These are phyloP conservation scores for Osmanthus fragrans DNA, from an alignment of 257 asterid genomes.

Conservation along the genomic window DNA sequence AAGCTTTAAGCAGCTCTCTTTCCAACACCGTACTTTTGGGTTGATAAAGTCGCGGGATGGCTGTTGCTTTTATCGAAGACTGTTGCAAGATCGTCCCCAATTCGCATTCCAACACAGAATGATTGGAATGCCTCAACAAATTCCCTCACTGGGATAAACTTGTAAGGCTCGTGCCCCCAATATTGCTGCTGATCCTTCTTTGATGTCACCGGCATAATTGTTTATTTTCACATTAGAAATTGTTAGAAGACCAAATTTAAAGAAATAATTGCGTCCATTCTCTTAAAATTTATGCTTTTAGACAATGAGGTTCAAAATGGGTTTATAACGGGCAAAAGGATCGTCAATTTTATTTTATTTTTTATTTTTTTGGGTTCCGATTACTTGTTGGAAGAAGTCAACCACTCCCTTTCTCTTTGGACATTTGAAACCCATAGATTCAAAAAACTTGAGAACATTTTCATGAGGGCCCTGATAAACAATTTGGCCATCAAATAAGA, in stretches of 20 bases:
- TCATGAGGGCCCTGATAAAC: constrained; percentile 45
- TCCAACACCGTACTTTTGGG: constrained; percentile 54
- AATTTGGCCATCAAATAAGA: constrained; percentile 39
- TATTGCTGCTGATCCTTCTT: constrained; percentile 55
- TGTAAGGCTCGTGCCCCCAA: constrained; percentile 49
- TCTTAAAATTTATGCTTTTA: background rate
- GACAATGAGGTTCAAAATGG: background rate
- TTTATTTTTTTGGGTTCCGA: too few species aligned
- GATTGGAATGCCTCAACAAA: constrained; percentile 52
- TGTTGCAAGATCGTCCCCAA: constrained; percentile 50
- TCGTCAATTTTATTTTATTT: too few species aligned
- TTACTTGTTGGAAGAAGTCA: constrained; percentile 43
- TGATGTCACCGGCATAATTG: constrained; percentile 45
- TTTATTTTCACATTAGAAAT: constrained; percentile 12
- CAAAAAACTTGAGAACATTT: constrained; percentile 38
- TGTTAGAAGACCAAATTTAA: background rate
- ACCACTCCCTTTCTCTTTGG: constrained; percentile 49
- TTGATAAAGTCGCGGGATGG: constrained; percentile 77
- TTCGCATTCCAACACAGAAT: constrained; percentile 33
- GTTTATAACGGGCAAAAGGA: background rate
- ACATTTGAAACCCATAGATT: constrained; percentile 48
- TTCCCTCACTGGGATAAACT: constrained; percentile 38
- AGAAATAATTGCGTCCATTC: background rate
- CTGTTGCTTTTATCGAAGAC: constrained; percentile 62
- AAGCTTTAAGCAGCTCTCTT: constrained; percentile 57